Evolutionary conservation across 352 stramenopile species (phyloP), one percentile per base, ranked within the genome.

Genomic region (Elongisporangium senticosum): DNA sequence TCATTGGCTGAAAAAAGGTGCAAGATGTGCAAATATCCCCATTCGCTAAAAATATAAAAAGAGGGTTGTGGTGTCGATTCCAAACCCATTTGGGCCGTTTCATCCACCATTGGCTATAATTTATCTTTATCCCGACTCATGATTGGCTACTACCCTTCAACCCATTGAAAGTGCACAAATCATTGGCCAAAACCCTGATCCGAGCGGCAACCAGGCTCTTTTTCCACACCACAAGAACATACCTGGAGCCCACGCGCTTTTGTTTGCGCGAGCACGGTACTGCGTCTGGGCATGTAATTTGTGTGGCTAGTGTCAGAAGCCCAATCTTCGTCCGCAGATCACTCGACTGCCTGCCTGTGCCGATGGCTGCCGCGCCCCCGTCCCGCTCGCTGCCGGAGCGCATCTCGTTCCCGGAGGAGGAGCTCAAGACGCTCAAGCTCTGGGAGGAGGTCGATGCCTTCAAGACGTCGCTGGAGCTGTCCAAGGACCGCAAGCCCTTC

Each of bases 401-500:
- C 69, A 89, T 94, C 67, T 90, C 82, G 67, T 94, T 94, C 69
- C 84, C 84, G 7, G 84, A 90, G 7, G 79, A 94, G 61, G 84
- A 94, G 68, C 19, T 87, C 39, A 87, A 88, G 61, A 92, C 79
- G 48, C 63, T 94, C 49, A 56, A 69, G 65, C 75, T 89, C 33
- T 94, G 83, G 91, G 81, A 96, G 48, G 68, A 96, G 51, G 72
- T 96, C 2, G 71, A 95, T 61, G 93, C 91, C 21, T 97, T 97
- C 75, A 68, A 96, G 50, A 97, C 87, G 65, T 97, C 89, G 63
- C 74, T 98, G 43, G 77, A 92, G 59, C 67, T 98, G 20, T 97
- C 87, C n/a, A 90, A 98, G 63, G 90, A 88, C 47, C 75, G 88
- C 54, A 95, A 92, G n/a, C 90, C 95, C 21, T 99, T 97, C 78